Conservation (phyloP, 2,329 filamentous ascomycete species). For the Fonsecaea erecta region DNA sequence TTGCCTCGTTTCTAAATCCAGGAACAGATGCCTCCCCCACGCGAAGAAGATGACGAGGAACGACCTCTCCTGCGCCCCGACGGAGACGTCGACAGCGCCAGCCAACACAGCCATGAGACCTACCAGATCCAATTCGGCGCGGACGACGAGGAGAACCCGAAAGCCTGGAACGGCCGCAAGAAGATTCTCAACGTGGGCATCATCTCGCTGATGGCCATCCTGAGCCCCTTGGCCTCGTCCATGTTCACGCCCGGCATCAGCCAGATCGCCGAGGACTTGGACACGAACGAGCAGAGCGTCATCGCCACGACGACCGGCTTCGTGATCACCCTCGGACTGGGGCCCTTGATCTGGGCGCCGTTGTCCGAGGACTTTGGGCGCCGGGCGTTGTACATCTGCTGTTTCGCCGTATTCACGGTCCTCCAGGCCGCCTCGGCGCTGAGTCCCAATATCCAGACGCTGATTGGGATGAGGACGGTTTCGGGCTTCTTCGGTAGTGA, state of each 20-base stretch:
- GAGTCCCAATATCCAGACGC: conserved; percentile 51
- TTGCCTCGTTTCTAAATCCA: not conserved
- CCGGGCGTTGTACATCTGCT: conserved; percentile 69
- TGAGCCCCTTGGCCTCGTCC: conserved; percentile 42
- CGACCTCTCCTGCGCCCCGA: conserved; percentile 27
- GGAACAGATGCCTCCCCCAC: not conserved
- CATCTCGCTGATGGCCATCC: conserved; percentile 56
- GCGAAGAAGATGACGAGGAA: conserved; percentile 20
- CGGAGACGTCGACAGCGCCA: conserved; percentile 9
- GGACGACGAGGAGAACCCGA: conserved; percentile 51
- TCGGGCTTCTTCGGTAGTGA: conserved; percentile 56
- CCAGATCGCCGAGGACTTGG: conserved; percentile 54
- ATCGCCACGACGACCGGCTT: conserved; percentile 58
- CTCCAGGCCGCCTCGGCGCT: conserved; percentile 56
- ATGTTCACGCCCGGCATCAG: conserved; percentile 59
- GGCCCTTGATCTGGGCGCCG: conserved; percentile 73
- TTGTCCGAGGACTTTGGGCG: conserved; percentile 74
- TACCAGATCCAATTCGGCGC: conserved; percentile 42
- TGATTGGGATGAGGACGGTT: conserved; percentile 53
- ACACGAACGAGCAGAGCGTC: conserved; percentile 49
- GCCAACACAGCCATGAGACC: conserved; percentile 8
- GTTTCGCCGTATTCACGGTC: conserved; percentile 65
- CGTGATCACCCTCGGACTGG: conserved; percentile 59
- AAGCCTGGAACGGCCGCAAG: conserved; percentile 50
- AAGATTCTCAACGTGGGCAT: conserved; percentile 57